These are phyloP conservation scores for Populus ilicifolia DNA, from an alignment of 345 rosid genomes.

Conservation along the genomic window DNA sequence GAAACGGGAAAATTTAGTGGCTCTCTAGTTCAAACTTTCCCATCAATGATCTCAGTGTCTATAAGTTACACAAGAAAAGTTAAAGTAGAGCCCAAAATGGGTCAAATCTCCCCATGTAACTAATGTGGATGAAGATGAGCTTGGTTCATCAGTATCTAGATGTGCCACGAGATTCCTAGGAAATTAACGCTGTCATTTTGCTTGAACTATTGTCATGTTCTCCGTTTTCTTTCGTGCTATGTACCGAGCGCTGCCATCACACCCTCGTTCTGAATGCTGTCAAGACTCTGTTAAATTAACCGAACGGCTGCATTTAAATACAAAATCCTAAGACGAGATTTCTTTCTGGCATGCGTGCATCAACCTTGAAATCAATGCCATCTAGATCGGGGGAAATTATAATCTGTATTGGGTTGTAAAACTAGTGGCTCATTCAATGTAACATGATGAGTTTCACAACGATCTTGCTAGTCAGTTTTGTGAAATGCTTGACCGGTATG, in stretches of 20 bases:
- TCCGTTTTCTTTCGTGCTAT: neutral
- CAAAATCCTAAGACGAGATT: neutral
- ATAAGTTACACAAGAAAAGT: neutral
- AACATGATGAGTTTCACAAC: neutral
- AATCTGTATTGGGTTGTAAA: neutral
- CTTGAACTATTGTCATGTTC: neutral
- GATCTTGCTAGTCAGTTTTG: neutral
- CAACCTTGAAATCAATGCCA: neutral
- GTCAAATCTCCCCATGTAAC: neutral
- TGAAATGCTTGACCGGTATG: neutral
- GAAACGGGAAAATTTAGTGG: slow-evolving; percentile 6
- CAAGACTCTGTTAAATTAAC: neutral
- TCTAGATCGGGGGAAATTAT: neutral
- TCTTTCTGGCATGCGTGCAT: neutral
- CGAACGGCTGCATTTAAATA: neutral
- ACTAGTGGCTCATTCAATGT: neutral
- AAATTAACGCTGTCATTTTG: neutral
- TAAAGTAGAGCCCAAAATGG: neutral
- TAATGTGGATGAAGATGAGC: neutral
- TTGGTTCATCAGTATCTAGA: neutral
- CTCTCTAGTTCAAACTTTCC: neutral
- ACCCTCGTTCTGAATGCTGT: neutral
- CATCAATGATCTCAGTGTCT: neutral
- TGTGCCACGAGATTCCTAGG: neutral
- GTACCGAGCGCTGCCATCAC: neutral